These are phyloP conservation scores for Stagonosporopsis tanaceti DNA, from an alignment of 2,329 filamentous ascomycete species.

Conservation along the genomic window DNA sequence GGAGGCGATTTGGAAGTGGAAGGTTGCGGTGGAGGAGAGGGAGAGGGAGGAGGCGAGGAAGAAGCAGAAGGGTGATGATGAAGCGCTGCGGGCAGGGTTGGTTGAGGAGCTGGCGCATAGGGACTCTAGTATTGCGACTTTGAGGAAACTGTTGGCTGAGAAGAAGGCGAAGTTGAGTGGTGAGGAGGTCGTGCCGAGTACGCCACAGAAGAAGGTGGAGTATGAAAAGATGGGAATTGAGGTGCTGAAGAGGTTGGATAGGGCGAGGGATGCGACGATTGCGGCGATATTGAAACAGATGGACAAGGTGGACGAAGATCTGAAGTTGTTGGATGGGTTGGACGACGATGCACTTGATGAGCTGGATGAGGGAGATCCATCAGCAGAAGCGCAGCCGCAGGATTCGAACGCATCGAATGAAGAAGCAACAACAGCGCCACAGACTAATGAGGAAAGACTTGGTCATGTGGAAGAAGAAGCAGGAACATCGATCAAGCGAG, in stretches of 20 bases:
- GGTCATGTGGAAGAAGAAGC: not conserved
- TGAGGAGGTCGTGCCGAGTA: conserved; percentile 31
- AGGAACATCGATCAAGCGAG: not conserved
- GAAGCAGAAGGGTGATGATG: conserved; percentile 49
- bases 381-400: not conserved
- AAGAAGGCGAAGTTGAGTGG: conserved; percentile 49
- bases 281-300: conserved; percentile 62
- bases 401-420: not conserved
- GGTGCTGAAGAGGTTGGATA: conserved; percentile 54
- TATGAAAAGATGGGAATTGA: conserved; percentile 55
- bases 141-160: conserved; percentile 56
- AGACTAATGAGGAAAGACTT: not conserved
- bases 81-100: conserved; percentile 50
- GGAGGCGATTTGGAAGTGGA: conserved; percentile 57
- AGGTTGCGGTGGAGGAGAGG: conserved; percentile 40
- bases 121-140: conserved; percentile 57
- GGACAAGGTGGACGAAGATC: conserved; percentile 57
- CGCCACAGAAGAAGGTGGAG: conserved; percentile 46
- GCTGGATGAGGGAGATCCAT: conserved; percentile 11
- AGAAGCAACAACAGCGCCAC: not conserved
- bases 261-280: conserved; percentile 62
- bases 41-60: conserved; percentile 48
- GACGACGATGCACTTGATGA: conserved; percentile 32
- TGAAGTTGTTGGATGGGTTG: conserved; percentile 36
- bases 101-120: conserved; percentile 48